Evolutionary conservation across 2,329 filamentous ascomycete species (phyloP), one percentile per base, ranked within the genome.

Genomic region (Diaporthe velutina): DNA sequence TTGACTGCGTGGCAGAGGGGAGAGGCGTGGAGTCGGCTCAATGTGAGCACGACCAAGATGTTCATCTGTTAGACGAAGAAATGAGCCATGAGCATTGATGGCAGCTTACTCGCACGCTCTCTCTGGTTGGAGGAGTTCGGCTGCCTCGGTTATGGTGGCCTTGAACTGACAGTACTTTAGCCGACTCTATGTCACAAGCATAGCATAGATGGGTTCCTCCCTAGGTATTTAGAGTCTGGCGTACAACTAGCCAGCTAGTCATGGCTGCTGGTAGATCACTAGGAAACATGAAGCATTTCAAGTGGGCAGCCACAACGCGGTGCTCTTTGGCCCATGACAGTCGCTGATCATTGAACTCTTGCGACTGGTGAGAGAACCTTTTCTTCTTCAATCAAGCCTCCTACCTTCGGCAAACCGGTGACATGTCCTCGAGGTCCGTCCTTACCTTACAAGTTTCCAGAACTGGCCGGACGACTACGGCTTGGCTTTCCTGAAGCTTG

Each of bases 1-100:
- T 61, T 86, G 8, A 79, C 79, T 73, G 85, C 83, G 67, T 83
- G 89, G 73, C 80, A 80, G 78, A 80, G 80, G 5, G 86, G 89
- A 1, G 85, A 79, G 76, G 85, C 83, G 73, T 94, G 92, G 93
- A 92, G 88, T 76, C 85, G 91, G 75, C 81, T 93, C 50, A 94
- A 94, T 81, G 90, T 94, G 4, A 93, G 91, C 78, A 94, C 93
- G 17, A 76, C 74, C 22, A 76, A 76, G 72, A 73, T 76, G 75
- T 76, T 76, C 40, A 33, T n/a, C 9, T 73, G 71, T 52, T 75
- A 57, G 50, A 3, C 10, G 33, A 5, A 19, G 33, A 19, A 19
- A 2, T 13, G 8, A 38, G 13, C 60, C 17, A 33, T 9, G 7
- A 45, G 25, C 22, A 15, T 13, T 33, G 17, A 35, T 25, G 38